Conservation (phyloP, 2,329 filamentous ascomycete species). For the Cladosporium sp. region DNA sequence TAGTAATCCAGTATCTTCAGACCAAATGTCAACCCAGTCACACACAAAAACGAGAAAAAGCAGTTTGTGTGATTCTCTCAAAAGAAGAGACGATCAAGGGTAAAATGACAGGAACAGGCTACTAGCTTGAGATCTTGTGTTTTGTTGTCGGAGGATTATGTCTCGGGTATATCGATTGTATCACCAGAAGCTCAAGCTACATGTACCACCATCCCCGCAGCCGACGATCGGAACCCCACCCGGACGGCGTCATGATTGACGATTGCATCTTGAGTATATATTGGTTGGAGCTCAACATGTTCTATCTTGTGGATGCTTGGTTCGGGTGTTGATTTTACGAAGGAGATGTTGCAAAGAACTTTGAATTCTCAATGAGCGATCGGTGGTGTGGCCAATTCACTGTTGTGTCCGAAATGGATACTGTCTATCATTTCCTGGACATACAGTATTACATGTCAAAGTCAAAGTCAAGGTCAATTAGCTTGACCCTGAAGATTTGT, state of each 20-base stretch:
- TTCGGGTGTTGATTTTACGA: neutral
- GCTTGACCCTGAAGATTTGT: neutral
- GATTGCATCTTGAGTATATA: slow-evolving; percentile 10
- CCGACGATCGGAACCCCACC: slow-evolving; percentile 17
- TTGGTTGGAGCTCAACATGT: neutral
- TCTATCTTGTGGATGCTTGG: neutral
- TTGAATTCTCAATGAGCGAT: no score
- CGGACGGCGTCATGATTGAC: slow-evolving; percentile 18
- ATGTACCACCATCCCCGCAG: slow-evolving; percentile 8
- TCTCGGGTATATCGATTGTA: slow-evolving; percentile 17
- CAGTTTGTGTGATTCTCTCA: neutral
- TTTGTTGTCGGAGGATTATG: slow-evolving; percentile 15
- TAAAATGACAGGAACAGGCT: neutral
- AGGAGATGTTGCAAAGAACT: neutral
- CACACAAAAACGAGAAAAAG: neutral
- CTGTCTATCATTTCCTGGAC: neutral
- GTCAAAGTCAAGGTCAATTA: neutral
- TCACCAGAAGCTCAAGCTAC: slow-evolving; percentile 2
- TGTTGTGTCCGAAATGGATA: neutral
- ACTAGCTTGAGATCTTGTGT: neutral
- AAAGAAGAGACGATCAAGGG: neutral
- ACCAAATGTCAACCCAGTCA: neutral
- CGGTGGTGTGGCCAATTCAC: no score
- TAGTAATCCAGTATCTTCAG: neutral
- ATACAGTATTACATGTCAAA: neutral